A percentile compares a stretch with the other conserved stretches of the same genome.
phyloP scores from a whole-genome alignment of 176 grass and related monocot genomes.

The Lolium perenne region DNA sequence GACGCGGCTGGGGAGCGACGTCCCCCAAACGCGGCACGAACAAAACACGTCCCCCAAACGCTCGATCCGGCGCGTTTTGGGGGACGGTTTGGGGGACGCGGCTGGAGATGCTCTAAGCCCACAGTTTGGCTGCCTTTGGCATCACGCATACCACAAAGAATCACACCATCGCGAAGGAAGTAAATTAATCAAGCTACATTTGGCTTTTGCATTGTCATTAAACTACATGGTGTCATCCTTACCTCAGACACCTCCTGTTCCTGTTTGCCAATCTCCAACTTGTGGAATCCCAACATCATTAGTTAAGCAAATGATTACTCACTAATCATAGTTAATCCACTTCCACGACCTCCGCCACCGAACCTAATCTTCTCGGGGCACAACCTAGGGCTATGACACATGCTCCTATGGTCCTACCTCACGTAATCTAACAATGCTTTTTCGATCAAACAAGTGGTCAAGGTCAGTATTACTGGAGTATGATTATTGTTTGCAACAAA shows the following conservation, averaged over 20 bases:
- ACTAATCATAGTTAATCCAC: not conserved
- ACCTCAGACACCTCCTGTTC: conserved; percentile 70
- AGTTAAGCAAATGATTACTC: conserved; percentile 17
- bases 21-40: too few species aligned
- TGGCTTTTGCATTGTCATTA: not conserved
- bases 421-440: conserved; percentile 4
- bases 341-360: too few species aligned
- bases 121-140: conserved; percentile 35
- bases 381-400: not conserved
- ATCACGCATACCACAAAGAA: conserved; percentile 43
- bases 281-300: conserved; percentile 45
- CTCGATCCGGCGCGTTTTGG: too few species aligned
- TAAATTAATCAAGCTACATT: conserved; percentile 7
- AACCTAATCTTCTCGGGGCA: conserved; percentile 57
- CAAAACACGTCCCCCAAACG: too few species aligned
- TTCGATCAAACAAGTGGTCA: not conserved
- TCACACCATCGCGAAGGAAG: not conserved
- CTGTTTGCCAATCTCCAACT: conserved; percentile 93
- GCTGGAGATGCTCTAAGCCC: too few species aligned
- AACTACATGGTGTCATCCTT: conserved; percentile 53
- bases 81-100: too few species aligned
- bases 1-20: too few species aligned
- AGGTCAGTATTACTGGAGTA: not conserved
- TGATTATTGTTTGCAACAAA: not conserved
- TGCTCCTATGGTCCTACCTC: not conserved